phyloP scores from a whole-genome alignment of 768 basidiomycete species.

The Auriscalpium vulgare region DNA sequence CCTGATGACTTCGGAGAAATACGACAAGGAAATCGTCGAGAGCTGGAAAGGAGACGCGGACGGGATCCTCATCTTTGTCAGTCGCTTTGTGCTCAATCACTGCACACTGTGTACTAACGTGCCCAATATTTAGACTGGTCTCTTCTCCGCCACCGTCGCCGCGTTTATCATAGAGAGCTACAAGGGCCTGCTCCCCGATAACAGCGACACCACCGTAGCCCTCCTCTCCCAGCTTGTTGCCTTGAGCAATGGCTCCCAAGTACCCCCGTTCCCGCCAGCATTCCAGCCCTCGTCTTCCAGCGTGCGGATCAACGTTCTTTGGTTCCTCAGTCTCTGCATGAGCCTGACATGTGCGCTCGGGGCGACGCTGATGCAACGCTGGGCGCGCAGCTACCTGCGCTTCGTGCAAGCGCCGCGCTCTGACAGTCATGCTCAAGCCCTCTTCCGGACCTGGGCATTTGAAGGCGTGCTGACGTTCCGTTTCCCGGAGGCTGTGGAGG shows the following conservation, averaged over 20 bases:
- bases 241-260: not conserved
- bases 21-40: conserved; percentile 4
- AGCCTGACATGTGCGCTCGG: conserved; percentile 7
- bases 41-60: conserved; percentile 4
- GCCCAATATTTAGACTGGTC: not conserved
- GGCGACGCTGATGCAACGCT: conserved; percentile 10
- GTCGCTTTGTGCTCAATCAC: not conserved
- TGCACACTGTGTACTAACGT: not conserved
- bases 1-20: conserved; percentile 2
- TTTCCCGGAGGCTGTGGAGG: not conserved
- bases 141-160: conserved; percentile 5
- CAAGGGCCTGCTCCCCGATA: not conserved
- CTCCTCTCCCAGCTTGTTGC: not conserved
- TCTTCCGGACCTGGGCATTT: conserved; percentile 3
- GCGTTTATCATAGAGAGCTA: conserved; percentile 5
- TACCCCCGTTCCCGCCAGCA: not conserved
- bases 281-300: not conserved
- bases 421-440: conserved; percentile 1
- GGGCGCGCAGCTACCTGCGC: conserved; percentile 7
- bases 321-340: conserved; percentile 9
- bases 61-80: conserved; percentile 1
- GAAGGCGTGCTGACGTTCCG: conserved; percentile 6
- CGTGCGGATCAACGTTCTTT: conserved; percentile 1
- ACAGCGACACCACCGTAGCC: not conserved
- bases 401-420: not conserved